These are phyloP conservation scores for Fonsecaea pedrosoi DNA, from an alignment of 2,329 filamentous ascomycete species.

Conservation along the genomic window DNA sequence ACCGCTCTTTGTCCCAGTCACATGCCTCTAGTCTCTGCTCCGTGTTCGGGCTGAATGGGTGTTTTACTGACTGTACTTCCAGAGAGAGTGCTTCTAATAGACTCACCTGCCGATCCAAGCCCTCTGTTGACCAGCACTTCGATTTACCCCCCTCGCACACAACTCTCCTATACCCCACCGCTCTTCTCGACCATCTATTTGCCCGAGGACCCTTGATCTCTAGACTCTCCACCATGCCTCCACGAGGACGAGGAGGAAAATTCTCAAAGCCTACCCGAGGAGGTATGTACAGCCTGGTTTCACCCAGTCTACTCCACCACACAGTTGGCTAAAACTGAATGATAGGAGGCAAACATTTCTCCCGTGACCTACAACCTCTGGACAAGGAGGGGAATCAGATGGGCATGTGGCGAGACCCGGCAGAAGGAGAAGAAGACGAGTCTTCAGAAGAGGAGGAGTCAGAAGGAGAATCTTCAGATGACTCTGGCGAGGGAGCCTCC, in stretches of 20 bases:
- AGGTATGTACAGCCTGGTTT: slow-evolving; percentile 61
- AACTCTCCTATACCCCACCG: neutral
- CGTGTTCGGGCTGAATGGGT: neutral
- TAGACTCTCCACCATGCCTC: slow-evolving; percentile 47
- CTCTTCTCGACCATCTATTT: neutral
- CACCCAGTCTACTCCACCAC: neutral
- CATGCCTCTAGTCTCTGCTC: slow-evolving; percentile 2
- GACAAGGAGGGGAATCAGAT: slow-evolving; percentile 88
- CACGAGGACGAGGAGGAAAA: slow-evolving; percentile 84
- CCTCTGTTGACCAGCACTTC: neutral
- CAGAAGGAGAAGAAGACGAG: slow-evolving; percentile 51
- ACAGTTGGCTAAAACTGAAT: slow-evolving; percentile 23
- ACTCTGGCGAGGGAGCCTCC: slow-evolving; percentile 55
- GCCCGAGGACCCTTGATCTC: neutral
- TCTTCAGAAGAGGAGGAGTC: slow-evolving; percentile 50
- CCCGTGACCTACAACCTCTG: slow-evolving; percentile 83
- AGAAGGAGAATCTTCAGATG: slow-evolving; percentile 55
- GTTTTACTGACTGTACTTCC: neutral
- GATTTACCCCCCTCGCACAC: neutral
- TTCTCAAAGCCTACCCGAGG: slow-evolving; percentile 92
- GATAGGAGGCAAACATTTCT: slow-evolving; percentile 92
- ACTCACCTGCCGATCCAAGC: neutral
- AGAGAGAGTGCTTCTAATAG: neutral
- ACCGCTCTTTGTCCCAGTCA: slow-evolving; percentile 21
- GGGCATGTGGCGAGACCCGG: slow-evolving; percentile 75